phyloP scores from a whole-genome alignment of 228 moss, liverwort and hornwort species.

The Sphagnum magellanicum region DNA sequence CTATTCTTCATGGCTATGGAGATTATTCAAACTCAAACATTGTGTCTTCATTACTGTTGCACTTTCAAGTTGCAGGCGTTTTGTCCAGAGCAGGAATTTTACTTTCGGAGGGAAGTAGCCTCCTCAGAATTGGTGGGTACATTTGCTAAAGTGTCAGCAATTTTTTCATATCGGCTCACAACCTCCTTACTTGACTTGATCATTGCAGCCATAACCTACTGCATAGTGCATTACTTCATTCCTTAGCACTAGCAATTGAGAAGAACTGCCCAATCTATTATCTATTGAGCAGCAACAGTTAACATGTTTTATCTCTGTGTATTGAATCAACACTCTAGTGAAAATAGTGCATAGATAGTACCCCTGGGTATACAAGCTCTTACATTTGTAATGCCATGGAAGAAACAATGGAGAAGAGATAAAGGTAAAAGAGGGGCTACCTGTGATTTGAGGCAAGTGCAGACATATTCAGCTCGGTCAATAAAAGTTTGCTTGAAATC shows the following conservation, averaged over 20 bases:
- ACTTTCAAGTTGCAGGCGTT: too few relatives aligned
- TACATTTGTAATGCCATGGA: too few relatives aligned
- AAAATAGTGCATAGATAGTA: too few relatives aligned
- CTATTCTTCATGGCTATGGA: too few relatives aligned
- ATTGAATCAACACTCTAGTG: too few relatives aligned
- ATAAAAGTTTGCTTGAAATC: conserved; percentile 70
- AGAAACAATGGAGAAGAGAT: too few relatives aligned
- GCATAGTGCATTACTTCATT: background rate
- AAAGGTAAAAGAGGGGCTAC: conserved; percentile 12
- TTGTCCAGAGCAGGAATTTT: background rate
- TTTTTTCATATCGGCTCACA: conserved; percentile 37
- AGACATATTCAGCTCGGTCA: conserved; percentile 56
- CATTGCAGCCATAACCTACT: conserved; percentile 59
- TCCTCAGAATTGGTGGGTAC: conserved; percentile 70
- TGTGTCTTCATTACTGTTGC: too few relatives aligned
- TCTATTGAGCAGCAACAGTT: background rate
- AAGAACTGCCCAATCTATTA: background rate
- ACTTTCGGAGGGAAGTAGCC: conserved; percentile 75
- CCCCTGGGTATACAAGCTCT: too few relatives aligned
- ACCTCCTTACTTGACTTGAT: conserved; percentile 71
- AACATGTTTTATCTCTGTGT: too few relatives aligned
- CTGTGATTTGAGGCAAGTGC: conserved; percentile 60
- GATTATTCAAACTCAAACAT: too few relatives aligned
- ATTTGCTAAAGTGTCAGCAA: conserved; percentile 42
- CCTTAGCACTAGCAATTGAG: background rate